Conservation (phyloP, 2,329 filamentous ascomycete species). For the Ceratocystis colombiana region DNA sequence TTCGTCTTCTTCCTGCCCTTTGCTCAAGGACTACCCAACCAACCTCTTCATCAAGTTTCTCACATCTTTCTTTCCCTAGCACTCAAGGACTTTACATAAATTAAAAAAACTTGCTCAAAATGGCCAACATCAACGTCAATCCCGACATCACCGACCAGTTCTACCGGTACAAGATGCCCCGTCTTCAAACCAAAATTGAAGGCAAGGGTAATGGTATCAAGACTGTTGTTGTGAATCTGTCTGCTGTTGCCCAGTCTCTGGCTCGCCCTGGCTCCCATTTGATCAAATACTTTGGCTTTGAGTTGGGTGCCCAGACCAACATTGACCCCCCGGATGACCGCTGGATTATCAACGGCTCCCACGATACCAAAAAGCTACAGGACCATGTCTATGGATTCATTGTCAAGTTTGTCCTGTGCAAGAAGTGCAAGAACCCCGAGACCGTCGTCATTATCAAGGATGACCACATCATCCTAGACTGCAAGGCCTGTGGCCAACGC, state of each 20-base stretch:
- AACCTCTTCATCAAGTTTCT: background rate
- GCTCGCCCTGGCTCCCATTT: constrained; percentile 87
- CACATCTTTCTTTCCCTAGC: constrained; percentile 2
- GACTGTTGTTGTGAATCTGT: constrained; percentile 91
- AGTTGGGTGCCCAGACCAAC: constrained; percentile 97
- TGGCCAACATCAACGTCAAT: constrained; percentile 97
- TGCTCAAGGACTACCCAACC: background rate
- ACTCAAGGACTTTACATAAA: constrained; percentile 15
- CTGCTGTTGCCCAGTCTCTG: constrained; percentile 83
- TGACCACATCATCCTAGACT: constrained; percentile 82
- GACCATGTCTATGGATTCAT: constrained; percentile 98
- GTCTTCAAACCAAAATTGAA: constrained; percentile 96
- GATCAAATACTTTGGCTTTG: constrained; percentile 99
- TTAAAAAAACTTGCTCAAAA: constrained; percentile 46
- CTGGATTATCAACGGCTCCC: constrained; percentile 99
- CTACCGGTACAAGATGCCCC: constrained; percentile 99
- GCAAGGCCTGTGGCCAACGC: constrained; percentile 95
- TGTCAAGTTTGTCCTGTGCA: constrained; percentile 96
- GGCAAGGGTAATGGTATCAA: constrained; percentile 99
- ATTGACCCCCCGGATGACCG: constrained; percentile 94
- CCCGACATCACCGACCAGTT: constrained; percentile 97
- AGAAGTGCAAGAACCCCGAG: constrained; percentile 99
- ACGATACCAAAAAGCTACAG: constrained; percentile 90
- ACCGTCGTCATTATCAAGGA: constrained; percentile 95
- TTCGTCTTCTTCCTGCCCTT: constrained; percentile 18